Evolutionary conservation across 1,139 yeast genomes (phyloP), one percentile per base, ranked within the genome.

Genomic region (Scheffersomyces quercinus): DNA sequence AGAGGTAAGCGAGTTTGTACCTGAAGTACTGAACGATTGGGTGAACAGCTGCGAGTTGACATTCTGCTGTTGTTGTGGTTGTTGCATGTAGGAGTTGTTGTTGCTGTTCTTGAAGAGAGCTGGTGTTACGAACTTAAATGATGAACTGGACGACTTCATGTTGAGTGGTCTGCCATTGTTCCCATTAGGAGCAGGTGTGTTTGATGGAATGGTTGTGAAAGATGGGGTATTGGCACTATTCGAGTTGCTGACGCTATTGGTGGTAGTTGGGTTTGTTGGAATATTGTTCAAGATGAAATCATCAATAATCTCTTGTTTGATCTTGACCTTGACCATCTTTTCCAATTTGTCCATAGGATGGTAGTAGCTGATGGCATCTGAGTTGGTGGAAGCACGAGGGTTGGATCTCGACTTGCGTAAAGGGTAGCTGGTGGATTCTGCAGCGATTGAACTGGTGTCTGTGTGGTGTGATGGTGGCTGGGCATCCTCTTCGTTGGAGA

Each of bases 221-320:
- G 26, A 3, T 20, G 26, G 26, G 7, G 26, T 20, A 20, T 20
- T 20, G 7, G 26, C 26, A 20, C 26, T 20, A 6, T 20, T 20
- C 5, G 35, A 13, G 34, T 34, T 39, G 26, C 30, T 15, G 31
- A 36, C 13, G 31, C 11, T n/a, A 38, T 30, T 14, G 6, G 20
- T 14, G 12, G 35, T 37, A n/a, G 42, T 45, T 32, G 40, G 41
- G 14, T 56, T 62, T 33, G 60, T 68, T 43, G 71, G 71, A 26
- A 70, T 68, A 45, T 69, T 70, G 54, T 70, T 70, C 47, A 70
- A 56, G 39, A 59, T 50, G 49, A 70, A 70, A 50, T 71, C 76
- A 45, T 70, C 72, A 40, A 69, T 68, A 44, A 70, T 70, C 46
- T 71, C 75, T 48, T 70, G 74, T 49, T 71, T 72, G 50, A 70